Evolutionary conservation across 2,329 filamentous ascomycete species (phyloP).

Genomic region (Colletotrichum costaricense): DNA sequence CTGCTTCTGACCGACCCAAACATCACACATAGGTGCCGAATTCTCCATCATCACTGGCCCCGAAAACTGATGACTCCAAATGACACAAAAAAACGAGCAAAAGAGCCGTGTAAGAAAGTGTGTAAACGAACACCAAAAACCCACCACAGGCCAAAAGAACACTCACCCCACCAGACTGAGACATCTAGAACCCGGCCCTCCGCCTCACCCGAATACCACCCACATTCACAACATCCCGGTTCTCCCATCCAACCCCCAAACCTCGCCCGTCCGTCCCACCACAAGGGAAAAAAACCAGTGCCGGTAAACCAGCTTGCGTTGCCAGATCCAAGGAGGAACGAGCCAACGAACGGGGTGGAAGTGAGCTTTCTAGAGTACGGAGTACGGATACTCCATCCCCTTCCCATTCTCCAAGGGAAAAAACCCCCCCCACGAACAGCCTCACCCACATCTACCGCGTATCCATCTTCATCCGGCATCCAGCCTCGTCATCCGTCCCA

Average conservation of each 20-base stretch:
- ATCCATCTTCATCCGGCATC: background rate
- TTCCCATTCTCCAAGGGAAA: background rate
- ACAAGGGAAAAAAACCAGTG: background rate
- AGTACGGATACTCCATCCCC: too few species aligned
- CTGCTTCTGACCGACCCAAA: background rate
- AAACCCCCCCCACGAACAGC: background rate
- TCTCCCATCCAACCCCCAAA: background rate
- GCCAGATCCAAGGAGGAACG: background rate
- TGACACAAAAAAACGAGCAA: background rate
- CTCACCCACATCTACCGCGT: background rate
- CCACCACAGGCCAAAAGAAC: background rate
- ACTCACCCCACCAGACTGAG: constrained; percentile 26
- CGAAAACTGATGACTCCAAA: background rate
- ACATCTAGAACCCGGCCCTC: constrained; percentile 9
- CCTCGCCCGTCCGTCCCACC: background rate
- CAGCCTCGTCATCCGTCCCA: background rate
- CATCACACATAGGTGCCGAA: background rate
- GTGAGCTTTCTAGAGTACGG: too few species aligned
- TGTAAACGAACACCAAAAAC: background rate
- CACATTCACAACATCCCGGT: background rate
- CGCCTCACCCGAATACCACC: constrained; percentile 20
- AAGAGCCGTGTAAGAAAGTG: background rate
- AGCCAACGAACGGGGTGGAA: background rate
- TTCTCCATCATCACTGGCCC: background rate
- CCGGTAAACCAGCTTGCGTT: background rate